Evolutionary conservation across 768 basidiomycete species (phyloP).

Genomic region (Stropharia rugosoannulata): DNA sequence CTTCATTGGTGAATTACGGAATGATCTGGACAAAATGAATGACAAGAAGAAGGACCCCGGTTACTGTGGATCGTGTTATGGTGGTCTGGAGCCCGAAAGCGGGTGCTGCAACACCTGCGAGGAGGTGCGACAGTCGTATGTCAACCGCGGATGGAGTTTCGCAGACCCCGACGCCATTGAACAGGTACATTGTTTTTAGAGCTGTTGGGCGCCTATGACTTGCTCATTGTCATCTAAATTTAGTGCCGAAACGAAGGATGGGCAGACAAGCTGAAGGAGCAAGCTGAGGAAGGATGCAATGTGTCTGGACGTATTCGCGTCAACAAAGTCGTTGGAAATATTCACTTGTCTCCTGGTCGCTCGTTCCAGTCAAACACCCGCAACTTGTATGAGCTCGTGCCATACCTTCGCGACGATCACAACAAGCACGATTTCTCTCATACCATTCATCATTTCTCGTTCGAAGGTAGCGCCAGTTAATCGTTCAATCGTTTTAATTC

Average conservation of each 20-base stretch:
- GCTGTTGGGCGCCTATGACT: not conserved
- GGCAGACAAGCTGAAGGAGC: conserved; percentile 90
- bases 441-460: conserved; percentile 75
- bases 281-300: conserved; percentile 94
- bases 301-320: conserved; percentile 88
- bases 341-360: conserved; percentile 91
- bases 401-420: conserved; percentile 86
- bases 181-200: conserved; percentile 56
- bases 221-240: not conserved
- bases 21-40: conserved; percentile 83
- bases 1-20: conserved; percentile 65
- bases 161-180: conserved; percentile 86
- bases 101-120: conserved; percentile 98
- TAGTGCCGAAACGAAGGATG: conserved; percentile 94
- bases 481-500: not conserved
- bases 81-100: conserved; percentile 68
- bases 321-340: conserved; percentile 96
- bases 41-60: conserved; percentile 47
- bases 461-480: conserved; percentile 47
- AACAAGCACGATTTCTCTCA: conserved; percentile 95
- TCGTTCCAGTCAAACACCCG: conserved; percentile 89
- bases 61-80: conserved; percentile 97
- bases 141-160: conserved; percentile 95
- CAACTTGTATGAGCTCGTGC: conserved; percentile 86
- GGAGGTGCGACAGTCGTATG: conserved; percentile 87